Conservation (phyloP, 495 filamentous ascomycete species). For the Pyrenula aspistea region DNA sequence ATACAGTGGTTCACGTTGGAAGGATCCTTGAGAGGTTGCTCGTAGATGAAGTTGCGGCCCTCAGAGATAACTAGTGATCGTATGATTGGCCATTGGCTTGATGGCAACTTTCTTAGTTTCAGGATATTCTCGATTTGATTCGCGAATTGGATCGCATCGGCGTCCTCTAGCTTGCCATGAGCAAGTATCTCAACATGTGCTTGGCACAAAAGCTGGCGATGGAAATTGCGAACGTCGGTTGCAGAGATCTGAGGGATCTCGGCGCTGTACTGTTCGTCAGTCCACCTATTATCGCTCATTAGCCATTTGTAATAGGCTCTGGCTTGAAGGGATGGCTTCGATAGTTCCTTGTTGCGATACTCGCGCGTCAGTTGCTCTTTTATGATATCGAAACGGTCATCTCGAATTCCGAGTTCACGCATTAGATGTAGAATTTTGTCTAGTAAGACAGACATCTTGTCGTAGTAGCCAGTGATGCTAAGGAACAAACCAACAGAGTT, state of each 20-base stretch:
- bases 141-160: conserved; percentile 81
- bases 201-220: conserved; percentile 68
- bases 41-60: conserved; percentile 73
- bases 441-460: conserved; percentile 83
- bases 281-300: conserved; percentile 59
- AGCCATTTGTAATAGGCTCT: conserved; percentile 74
- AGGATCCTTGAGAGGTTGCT: conserved; percentile 67
- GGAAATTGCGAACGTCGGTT: conserved; percentile 65
- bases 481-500: conserved; percentile 65
- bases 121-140: conserved; percentile 69
- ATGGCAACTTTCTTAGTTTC: conserved; percentile 62
- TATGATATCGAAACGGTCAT: conserved; percentile 80
- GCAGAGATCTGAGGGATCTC: conserved; percentile 65
- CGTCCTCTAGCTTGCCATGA: conserved; percentile 92
- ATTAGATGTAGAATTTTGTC: conserved; percentile 85
- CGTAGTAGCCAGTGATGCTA: conserved; percentile 82
- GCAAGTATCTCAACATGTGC: conserved; percentile 78
- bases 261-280: conserved; percentile 68
- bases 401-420: conserved; percentile 68
- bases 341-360: conserved; percentile 75
- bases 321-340: conserved; percentile 82
- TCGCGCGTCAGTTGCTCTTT: conserved; percentile 70
- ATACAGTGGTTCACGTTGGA: conserved; percentile 96
- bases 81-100: conserved; percentile 66
- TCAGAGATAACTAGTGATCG: conserved; percentile 67